Evolutionary conservation across 768 basidiomycete species (phyloP).

Genomic region (Pleurotus djamor): DNA sequence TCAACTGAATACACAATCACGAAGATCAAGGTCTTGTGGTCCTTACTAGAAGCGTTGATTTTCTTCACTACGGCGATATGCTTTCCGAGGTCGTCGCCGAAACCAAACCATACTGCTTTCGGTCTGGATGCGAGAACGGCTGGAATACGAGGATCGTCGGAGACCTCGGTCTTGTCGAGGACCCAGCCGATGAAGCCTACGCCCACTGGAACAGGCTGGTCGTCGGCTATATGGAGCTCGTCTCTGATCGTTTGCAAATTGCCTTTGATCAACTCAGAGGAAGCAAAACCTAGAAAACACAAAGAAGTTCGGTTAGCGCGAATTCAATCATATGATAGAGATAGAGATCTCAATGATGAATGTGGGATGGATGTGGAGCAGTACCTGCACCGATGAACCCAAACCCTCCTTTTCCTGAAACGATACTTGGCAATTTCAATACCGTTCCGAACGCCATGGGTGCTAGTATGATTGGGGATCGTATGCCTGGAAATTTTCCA

Average conservation of each 20-base stretch:
- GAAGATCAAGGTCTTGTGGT: constrained; percentile 47
- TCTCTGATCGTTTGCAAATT: constrained; percentile 37
- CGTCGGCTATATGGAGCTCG: constrained; percentile 24
- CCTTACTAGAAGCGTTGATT: constrained; percentile 28
- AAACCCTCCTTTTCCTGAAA: constrained; percentile 53
- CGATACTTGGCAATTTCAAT: constrained; percentile 35
- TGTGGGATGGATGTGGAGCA: too few relatives aligned
- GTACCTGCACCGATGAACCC: constrained; percentile 54
- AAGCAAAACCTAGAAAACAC: constrained; percentile 30
- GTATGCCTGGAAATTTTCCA: constrained; percentile 30
- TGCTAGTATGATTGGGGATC: constrained; percentile 49
- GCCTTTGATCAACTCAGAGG: constrained; percentile 28
- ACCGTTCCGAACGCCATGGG: constrained; percentile 53
- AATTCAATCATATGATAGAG: neutral
- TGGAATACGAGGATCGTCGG: constrained; percentile 33
- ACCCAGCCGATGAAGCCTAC: constrained; percentile 60
- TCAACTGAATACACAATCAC: constrained; percentile 47
- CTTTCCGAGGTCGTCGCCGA: constrained; percentile 45
- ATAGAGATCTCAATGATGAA: neutral
- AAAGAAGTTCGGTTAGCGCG: neutral
- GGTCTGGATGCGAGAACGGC: constrained; percentile 44
- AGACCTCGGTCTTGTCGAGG: constrained; percentile 38
- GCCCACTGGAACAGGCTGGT: constrained; percentile 46
- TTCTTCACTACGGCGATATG: constrained; percentile 52
- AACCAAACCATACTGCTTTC: constrained; percentile 60